These are phyloP conservation scores for Cucurbita moschata DNA, from an alignment of 306 rosid species.

Conservation along the genomic window DNA sequence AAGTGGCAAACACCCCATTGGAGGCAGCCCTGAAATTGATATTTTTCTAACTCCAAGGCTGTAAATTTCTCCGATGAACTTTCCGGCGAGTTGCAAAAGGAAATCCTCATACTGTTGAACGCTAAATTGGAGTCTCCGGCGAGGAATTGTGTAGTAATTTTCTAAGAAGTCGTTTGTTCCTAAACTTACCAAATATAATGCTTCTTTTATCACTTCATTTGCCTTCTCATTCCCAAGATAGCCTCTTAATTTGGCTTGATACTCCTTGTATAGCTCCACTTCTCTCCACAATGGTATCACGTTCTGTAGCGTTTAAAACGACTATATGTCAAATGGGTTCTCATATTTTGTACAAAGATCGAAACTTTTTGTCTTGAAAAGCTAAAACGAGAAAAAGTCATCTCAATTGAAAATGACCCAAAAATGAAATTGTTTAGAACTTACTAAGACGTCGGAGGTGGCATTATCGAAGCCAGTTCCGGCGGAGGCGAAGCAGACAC, in stretches of 20 bases:
- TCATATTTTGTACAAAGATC: neutral
- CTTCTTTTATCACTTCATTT: constrained; percentile 18
- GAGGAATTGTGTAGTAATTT: constrained; percentile 40
- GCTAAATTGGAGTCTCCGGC: constrained; percentile 24
- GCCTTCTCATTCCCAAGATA: constrained; percentile 38
- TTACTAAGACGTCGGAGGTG: constrained; percentile 33
- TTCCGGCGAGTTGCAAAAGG: constrained; percentile 25
- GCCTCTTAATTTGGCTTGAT: constrained; percentile 33
- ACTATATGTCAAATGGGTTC: neutral
- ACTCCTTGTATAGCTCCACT: constrained; percentile 51
- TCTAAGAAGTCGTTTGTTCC: constrained; percentile 75
- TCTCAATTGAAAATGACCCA: no score
- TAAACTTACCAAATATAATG: constrained; percentile 43
- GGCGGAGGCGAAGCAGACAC: constrained; percentile 46
- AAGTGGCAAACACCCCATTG: constrained; percentile 77
- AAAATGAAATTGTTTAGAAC: neutral
- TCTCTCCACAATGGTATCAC: constrained; percentile 76
- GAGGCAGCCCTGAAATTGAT: constrained; percentile 52
- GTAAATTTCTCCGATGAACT: constrained; percentile 33
- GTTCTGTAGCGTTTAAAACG: constrained; percentile 19
- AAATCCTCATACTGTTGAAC: constrained; percentile 35
- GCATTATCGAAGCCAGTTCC: constrained; percentile 44
- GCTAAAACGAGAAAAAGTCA: no score
- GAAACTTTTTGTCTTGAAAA: neutral
- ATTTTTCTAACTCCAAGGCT: constrained; percentile 45